Base-by-base conservation (phyloP, 2,329 filamentous ascomycete genomes). In the Pseudocercospora musae region DNA sequence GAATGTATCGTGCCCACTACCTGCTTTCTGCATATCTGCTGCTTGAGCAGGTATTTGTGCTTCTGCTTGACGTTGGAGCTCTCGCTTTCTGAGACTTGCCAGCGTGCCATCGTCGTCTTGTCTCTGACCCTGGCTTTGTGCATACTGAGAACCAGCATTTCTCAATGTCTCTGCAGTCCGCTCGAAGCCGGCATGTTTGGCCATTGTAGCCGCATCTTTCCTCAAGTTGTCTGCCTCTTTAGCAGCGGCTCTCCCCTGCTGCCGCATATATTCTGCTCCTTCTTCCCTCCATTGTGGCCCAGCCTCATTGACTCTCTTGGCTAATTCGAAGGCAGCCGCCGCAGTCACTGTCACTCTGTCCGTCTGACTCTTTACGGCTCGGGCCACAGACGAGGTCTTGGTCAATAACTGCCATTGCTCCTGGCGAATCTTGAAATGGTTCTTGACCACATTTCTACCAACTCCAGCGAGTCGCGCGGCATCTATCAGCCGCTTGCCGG, bases 341-440 rank as follows among this genome's bases (percentile, higher is more conserved):
- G 82, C 81, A 18, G 86, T 88, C 56, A 87, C 77, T 1, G 85
- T 85, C 55, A 89, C 75, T 59, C 84, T 81, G 65, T 88, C 85
- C 1, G 84, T 84, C 75, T 88, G 86, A 57, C 73, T 80, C 73
- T 86, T 86, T 60, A 88, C 79, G 13, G 84, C 83, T 72, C 85
- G 87, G 27, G 85, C 84, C 53, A 90, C 74, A 29, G 84, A 85
- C 2, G 88, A 90, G 0, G 88, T 89, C 67, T 83, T 81, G 55
- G 78, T 85, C 74, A 85, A 89, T 53, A 85, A 75, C 72, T 89
- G 84, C 69, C 88, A 78, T 73, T 90, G 87, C 59, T 82, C 81
- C 58, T 81, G 79, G 21, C 86, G 85, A 54, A 88, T 80, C 46
- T 78, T 78, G 60, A 86, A 75, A 72, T 89, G 87, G 74, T 86